Evolutionary conservation across 257 asterid species (phyloP).

Genomic region (Nicotiana noctiflora): DNA sequence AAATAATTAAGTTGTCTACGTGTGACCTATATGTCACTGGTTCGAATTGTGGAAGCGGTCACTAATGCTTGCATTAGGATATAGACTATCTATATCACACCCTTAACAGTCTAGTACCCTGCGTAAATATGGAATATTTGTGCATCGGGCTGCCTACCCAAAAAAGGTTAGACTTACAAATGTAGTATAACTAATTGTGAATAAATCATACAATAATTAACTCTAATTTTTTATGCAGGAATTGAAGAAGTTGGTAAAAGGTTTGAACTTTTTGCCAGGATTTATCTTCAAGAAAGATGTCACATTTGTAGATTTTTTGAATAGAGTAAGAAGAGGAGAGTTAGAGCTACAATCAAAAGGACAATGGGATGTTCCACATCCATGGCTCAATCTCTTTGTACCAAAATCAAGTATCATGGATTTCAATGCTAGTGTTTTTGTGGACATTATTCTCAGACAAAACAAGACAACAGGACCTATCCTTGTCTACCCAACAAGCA

Average conservation of each 20-base stretch:
- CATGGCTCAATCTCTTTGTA: slow-evolving; percentile 75
- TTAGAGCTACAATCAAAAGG: slow-evolving; percentile 25
- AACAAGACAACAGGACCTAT: slow-evolving; percentile 49
- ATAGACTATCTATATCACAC: too few relatives aligned
- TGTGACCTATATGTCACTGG: too few relatives aligned
- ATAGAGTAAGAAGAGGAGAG: slow-evolving; percentile 49
- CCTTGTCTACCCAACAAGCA: slow-evolving; percentile 62
- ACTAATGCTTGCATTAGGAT: too few relatives aligned
- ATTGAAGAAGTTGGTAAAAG: slow-evolving; percentile 21
- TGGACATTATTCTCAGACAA: slow-evolving; percentile 46
- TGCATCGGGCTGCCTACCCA: too few relatives aligned
- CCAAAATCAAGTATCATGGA: slow-evolving; percentile 53
- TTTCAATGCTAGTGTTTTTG: slow-evolving; percentile 48
- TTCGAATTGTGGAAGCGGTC: too few relatives aligned
- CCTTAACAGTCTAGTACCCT: too few relatives aligned
- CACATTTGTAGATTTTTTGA: slow-evolving; percentile 35
- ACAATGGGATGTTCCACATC: slow-evolving; percentile 49
- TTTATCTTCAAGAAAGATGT: slow-evolving; percentile 43
- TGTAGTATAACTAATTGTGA: too few relatives aligned
- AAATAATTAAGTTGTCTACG: too few relatives aligned
- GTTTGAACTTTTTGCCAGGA: slow-evolving; percentile 27
- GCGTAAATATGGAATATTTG: too few relatives aligned
- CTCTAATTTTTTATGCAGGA: slow-evolving; percentile 24
- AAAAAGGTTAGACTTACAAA: too few relatives aligned
- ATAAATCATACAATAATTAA: too few relatives aligned